Evolutionary conservation across 805 yeast species (phyloP), one percentile per base, ranked within the genome.

Genomic region (Metschnikowia drakensbergensis): DNA sequence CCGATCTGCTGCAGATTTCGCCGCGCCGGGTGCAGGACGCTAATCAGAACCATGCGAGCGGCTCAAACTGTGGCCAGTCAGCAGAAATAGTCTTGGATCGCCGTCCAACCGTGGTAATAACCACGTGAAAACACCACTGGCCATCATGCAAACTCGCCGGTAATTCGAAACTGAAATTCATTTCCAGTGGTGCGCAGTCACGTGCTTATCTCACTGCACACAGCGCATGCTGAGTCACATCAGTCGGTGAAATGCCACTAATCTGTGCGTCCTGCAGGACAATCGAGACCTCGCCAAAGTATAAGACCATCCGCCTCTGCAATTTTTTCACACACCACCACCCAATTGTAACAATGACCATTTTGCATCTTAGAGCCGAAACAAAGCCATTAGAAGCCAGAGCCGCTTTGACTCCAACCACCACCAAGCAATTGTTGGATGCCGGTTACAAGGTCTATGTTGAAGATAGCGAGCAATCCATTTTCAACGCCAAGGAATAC

Each of bases 301-400:
- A 42, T 42, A 42, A 42, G 27, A 27, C 30, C 4, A 38, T 10
- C 38, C 30, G 35, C 26, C 8, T 33, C n/a, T 27, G 32, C 45
- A 40, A 6, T 33, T 26, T 32, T 13, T 10, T 9, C 22, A 7
- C 45, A 17, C 45, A 22, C 37, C 34, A 9, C 30, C 6, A 13
- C 25, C 29, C 11, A 13, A 27, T 26, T 32, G 17, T 17, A 26
- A 46, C 31, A 25, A 52, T 55, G 51, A 88, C 86, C 34, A 82
- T 77, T 46, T 74, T 94, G 55, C 99, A 94, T 62, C 75, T 94
- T 54, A 86, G 99, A 76, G 97, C 97, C 31, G 99, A 94, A 69
- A 87, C 94, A 61, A 94, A 94, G 81, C 96, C 98, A 27, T 72
- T 89, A 62, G 99, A 94, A 74, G 96, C 95, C 53, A 86, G 99